phyloP scores from a whole-genome alignment of 139 green algal species.

The Tetraselmis chui region DNA sequence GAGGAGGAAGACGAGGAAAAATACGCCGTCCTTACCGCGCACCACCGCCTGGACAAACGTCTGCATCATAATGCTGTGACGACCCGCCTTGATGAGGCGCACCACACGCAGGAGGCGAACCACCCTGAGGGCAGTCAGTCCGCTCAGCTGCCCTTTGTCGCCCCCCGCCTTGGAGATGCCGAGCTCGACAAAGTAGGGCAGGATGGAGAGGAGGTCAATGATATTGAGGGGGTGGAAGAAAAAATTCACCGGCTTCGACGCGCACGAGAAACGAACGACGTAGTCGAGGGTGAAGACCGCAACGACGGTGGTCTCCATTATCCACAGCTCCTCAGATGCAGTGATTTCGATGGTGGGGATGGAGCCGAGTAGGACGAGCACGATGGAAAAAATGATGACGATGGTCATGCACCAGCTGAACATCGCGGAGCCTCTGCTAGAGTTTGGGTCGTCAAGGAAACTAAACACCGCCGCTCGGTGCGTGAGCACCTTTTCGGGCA shows the following conservation, averaged over 20 bases:
- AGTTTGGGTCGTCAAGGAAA: not conserved
- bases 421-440: not conserved
- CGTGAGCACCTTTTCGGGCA: not conserved
- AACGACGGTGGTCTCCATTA: conserved; percentile 19
- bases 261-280: conserved; percentile 12
- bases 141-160: not conserved
- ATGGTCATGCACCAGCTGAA: not conserved
- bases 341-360: not conserved
- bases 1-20: conserved; percentile 35
- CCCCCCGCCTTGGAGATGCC: not conserved
- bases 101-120: conserved; percentile 34
- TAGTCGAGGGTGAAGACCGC: conserved; percentile 33
- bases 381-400: not conserved
- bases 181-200: conserved; percentile 34
- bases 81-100: conserved; percentile 31
- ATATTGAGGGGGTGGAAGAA: conserved; percentile 31
- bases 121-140: conserved; percentile 26
- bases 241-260: conserved; percentile 21
- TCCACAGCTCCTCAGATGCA: not conserved
- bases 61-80: conserved; percentile 24
- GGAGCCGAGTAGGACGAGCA: not conserved
- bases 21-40: conserved; percentile 19
- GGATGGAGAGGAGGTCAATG: conserved; percentile 34
- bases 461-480: not conserved
- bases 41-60: conserved; percentile 14